A percentile compares a stretch with the other conserved stretches of the same genome.
These are phyloP conservation scores for Populus euphratica DNA, from an alignment of 345 rosid species.

Conservation along the genomic window DNA sequence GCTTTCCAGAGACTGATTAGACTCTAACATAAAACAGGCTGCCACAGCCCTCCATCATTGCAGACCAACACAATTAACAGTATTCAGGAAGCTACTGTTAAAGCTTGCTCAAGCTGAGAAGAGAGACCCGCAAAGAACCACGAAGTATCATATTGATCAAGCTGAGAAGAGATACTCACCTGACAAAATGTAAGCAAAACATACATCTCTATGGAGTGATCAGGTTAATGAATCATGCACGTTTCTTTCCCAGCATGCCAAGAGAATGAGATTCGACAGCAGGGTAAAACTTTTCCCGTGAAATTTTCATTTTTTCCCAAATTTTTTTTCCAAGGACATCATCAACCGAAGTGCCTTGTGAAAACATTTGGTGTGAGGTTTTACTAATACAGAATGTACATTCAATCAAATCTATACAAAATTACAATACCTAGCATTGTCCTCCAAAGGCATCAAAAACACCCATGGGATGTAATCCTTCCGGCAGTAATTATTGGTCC, in stretches of 20 bases:
- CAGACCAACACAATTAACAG: too few species aligned
- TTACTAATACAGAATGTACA: slow-evolving; percentile 43
- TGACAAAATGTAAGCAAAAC: background rate
- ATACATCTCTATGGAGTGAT: background rate
- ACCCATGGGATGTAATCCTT: slow-evolving; percentile 5
- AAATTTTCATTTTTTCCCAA: background rate
- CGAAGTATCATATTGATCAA: background rate
- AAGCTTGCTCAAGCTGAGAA: too few species aligned
- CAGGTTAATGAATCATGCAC: background rate
- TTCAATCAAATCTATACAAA: slow-evolving; percentile 39
- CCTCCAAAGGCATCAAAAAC: slow-evolving; percentile 24
- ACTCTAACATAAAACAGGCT: too few species aligned
- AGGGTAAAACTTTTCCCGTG: background rate
- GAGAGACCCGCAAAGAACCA: background rate
- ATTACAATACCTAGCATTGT: slow-evolving; percentile 19
- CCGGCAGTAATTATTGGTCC: slow-evolving; percentile 3
- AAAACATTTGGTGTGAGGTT: slow-evolving; percentile 31
- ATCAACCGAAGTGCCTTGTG: slow-evolving; percentile 14
- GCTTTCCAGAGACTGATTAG: too few species aligned
- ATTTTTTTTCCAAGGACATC: slow-evolving; percentile 4
- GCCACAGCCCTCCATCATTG: too few species aligned
- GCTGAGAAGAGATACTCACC: background rate
- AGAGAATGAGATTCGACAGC: background rate
- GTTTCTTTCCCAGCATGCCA: background rate
- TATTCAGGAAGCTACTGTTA: too few species aligned